Base-by-base conservation (phyloP, 176 grass and related monocot species). In the Bolboschoenus planiculmis region DNA sequence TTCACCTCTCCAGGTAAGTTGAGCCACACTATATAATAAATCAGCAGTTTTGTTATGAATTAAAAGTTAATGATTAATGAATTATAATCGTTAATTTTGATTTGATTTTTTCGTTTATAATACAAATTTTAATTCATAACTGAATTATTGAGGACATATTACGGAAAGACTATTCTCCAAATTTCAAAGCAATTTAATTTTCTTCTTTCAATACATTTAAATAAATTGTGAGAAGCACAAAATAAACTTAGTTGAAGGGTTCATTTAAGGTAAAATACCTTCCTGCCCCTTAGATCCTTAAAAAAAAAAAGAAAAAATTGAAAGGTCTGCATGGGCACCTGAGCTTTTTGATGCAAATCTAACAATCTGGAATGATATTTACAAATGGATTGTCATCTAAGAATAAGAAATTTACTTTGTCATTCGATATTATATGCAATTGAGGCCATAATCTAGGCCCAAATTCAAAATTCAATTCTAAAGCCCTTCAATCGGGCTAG, bases 181-280 rank as follows among this genome's bases (percentile, higher is more conserved):
- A 24, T 44, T 2, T 13, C 9, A 46, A 27, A 35, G 31, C 14
- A 73, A 73, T 27, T 27, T 10, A 1, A 46, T 44, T 73, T 70
- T 44, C 39, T 73, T 73, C 6, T 73, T 68, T 70, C 7, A 70
- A n/a, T n/a, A n/a, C n/a, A n/a, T n/a, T n/a, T n/a, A n/a, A 66
- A 66, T 36, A 36, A 66, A 65, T 65, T 66, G n/a, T 66, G 7
- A 37, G 5, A 66, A n/a, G 63, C n/a, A n/a, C n/a, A n/a, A n/a
- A n/a, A n/a, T 64, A 34, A 63, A 63, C 29, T 63, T 63, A 29
- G 7, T n/a, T n/a, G n/a, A 64, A 63, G 34, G 9, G 60, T 64
- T 64, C 60, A 64, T 64, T 2, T 64, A 64, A 60, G 9, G 57
- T 29, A 29, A 27, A 60, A 60, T 62, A 26, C 10, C 1, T 31